Conservation (phyloP, 2,329 filamentous ascomycete species). For the Ilyonectria sp. region DNA sequence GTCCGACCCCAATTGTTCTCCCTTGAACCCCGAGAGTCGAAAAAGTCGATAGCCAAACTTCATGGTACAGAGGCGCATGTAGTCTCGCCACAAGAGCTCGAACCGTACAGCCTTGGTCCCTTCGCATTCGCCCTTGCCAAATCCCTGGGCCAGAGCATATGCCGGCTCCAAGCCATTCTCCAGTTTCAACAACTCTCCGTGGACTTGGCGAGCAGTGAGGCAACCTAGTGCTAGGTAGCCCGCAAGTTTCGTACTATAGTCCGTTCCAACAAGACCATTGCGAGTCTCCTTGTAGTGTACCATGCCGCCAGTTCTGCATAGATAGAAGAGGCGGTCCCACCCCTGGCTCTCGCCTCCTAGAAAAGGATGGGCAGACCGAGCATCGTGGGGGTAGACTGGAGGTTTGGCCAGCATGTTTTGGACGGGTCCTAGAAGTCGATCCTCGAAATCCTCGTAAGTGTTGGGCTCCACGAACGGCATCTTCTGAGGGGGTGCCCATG, state of each 20-base stretch:
- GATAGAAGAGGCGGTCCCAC: slow-evolving; percentile 70
- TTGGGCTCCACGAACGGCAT: slow-evolving; percentile 76
- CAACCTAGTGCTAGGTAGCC: slow-evolving; percentile 81
- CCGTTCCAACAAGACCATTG: slow-evolving; percentile 78
- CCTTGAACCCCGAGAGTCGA: slow-evolving; percentile 72
- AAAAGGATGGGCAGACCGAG: slow-evolving; percentile 76
- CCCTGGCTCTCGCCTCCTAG: slow-evolving; percentile 76
- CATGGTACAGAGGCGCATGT: slow-evolving; percentile 81
- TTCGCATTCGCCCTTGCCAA: slow-evolving; percentile 79
- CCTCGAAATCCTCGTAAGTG: slow-evolving; percentile 66
- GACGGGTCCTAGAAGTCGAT: slow-evolving; percentile 72
- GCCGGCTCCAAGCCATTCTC: slow-evolving; percentile 72
- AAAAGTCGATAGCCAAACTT: slow-evolving; percentile 80
- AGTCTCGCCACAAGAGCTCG: slow-evolving; percentile 85
- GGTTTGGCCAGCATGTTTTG: slow-evolving; percentile 64
- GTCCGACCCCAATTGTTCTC: slow-evolving; percentile 48
- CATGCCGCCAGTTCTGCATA: slow-evolving; percentile 74
- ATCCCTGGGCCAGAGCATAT: slow-evolving; percentile 66
- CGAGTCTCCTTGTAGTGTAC: slow-evolving; percentile 78
- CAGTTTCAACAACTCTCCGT: slow-evolving; percentile 76
- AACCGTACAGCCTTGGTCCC: slow-evolving; percentile 80
- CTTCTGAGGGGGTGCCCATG: slow-evolving; percentile 70
- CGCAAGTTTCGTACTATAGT: slow-evolving; percentile 84
- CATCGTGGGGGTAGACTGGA: slow-evolving; percentile 67
- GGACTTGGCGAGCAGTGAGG: slow-evolving; percentile 80